A percentile compares a stretch with the other conserved stretches of the same genome.
Conservation (phyloP, 768 basidiomycete genomes). For the Floccularia luteovirens region DNA sequence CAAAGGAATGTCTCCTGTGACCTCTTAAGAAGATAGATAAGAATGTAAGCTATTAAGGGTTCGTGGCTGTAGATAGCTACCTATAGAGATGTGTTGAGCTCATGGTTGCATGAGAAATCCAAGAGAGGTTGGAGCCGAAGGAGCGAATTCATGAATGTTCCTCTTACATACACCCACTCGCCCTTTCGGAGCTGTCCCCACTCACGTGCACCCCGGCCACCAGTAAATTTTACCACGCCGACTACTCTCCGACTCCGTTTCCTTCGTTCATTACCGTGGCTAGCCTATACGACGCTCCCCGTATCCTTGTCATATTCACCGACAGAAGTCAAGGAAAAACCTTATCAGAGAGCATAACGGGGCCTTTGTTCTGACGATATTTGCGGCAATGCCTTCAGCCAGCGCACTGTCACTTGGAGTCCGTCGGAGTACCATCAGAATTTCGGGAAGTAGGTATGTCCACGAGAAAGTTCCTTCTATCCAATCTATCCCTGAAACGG, state of each 20-base stretch:
- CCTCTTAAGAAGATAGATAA: slow-evolving; percentile 13
- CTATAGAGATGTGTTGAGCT: slow-evolving; percentile 9
- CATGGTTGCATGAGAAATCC: slow-evolving; percentile 2
- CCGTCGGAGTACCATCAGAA: not conserved
- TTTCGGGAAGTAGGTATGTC: not conserved
- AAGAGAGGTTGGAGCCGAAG: slow-evolving; percentile 2
- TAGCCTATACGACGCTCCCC: too few relatives aligned
- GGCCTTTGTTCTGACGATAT: too few relatives aligned
- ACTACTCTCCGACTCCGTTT: too few relatives aligned
- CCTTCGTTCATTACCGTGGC: too few relatives aligned
- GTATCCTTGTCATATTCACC: too few relatives aligned
- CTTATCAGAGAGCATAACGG: too few relatives aligned
- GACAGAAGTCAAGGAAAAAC: too few relatives aligned
- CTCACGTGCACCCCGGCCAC: too few relatives aligned
- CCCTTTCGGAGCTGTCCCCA: too few relatives aligned
- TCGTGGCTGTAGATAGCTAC: slow-evolving; percentile 3
- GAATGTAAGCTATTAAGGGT: not conserved
- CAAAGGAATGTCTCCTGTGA: slow-evolving; percentile 37
- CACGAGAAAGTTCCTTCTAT: not conserved
- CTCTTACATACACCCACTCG: too few relatives aligned
- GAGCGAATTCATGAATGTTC: not conserved
- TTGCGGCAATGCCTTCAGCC: not conserved
- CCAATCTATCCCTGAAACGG: not conserved
- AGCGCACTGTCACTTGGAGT: not conserved
- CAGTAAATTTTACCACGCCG: too few relatives aligned